phyloP scores from a whole-genome alignment of 805 yeast species.

The Saccharomycopsis fibuligera region DNA sequence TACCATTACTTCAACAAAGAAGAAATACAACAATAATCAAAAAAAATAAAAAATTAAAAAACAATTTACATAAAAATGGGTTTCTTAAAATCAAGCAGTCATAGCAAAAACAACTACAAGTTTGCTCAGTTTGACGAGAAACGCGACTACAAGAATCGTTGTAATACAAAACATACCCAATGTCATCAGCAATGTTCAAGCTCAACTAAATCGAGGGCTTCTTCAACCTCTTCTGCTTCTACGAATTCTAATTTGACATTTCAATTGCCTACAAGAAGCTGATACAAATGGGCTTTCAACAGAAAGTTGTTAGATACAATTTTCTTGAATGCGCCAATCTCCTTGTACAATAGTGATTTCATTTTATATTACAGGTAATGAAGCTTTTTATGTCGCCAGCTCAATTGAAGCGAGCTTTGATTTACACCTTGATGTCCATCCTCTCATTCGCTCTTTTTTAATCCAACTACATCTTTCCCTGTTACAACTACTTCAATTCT shows the following conservation, averaged over 20 bases:
- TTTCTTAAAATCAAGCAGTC: conserved; percentile 4
- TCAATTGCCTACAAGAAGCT: conserved; percentile 16
- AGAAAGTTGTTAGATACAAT: background rate
- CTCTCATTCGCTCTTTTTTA: too few species aligned
- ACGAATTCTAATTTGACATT: conserved; percentile 12
- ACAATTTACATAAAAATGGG: conserved; percentile 7
- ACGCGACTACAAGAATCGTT: conserved; percentile 18
- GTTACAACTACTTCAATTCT: conserved; percentile 9
- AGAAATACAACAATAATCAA: background rate
- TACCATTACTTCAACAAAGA: background rate
- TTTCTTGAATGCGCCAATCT: background rate
- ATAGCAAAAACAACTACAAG: conserved; percentile 9
- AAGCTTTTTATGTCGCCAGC: too few species aligned
- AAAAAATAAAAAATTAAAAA: background rate
- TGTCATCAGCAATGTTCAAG: background rate
- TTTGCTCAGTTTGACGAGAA: conserved; percentile 21
- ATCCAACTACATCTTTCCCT: too few species aligned
- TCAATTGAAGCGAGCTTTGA: too few species aligned
- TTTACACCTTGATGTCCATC: too few species aligned
- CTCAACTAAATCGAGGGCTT: conserved; percentile 11
- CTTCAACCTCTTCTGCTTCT: conserved; percentile 14
- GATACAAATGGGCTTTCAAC: too few species aligned
- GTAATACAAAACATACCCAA: conserved; percentile 4
- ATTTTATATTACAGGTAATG: too few species aligned
- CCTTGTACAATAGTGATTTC: background rate